Percentiles rank a stretch among this genome's conserved stretches.
These are phyloP conservation scores for Heritiera littoralis DNA, from an alignment of 345 rosid genomes.

Conservation along the genomic window DNA sequence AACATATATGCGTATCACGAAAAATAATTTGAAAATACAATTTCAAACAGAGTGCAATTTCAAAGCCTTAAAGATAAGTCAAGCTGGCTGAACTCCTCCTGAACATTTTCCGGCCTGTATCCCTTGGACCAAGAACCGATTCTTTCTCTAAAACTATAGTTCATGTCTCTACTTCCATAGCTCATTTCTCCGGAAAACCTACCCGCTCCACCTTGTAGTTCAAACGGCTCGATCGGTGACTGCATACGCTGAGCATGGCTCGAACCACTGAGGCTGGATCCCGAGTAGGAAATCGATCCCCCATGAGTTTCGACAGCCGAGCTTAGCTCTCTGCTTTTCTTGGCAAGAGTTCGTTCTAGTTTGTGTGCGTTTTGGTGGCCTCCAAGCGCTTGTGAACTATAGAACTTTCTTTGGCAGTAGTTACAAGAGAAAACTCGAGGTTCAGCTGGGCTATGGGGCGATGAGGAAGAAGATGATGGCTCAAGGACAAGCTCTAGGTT, in stretches of 20 bases:
- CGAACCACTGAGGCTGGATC: slow-evolving; percentile 9
- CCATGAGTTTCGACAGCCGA: slow-evolving; percentile 34
- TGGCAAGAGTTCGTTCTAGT: slow-evolving; percentile 88
- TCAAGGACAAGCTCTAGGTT: slow-evolving; percentile 66
- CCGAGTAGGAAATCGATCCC: slow-evolving; percentile 27
- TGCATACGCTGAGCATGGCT: slow-evolving; percentile 22
- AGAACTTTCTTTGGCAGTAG: slow-evolving; percentile 89
- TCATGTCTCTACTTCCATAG: slow-evolving; percentile 28
- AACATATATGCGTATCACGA: too few relatives aligned
- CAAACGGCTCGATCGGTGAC: slow-evolving; percentile 29
- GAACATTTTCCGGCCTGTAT: slow-evolving; percentile 42
- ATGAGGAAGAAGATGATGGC: slow-evolving; percentile 53
- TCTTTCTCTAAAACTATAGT: slow-evolving; percentile 26
- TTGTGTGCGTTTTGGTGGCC: slow-evolving; percentile 99
- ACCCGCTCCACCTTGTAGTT: slow-evolving; percentile 38
- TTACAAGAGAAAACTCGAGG: slow-evolving; percentile 81
- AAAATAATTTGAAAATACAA: not conserved
- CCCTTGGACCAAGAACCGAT: slow-evolving; percentile 36
- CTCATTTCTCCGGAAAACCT: slow-evolving; percentile 32
- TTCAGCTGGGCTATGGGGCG: slow-evolving; percentile 46
- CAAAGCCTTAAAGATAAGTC: slow-evolving; percentile 75
- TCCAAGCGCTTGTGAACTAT: slow-evolving; percentile 97
- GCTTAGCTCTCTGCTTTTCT: slow-evolving; percentile 64
- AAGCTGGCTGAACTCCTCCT: slow-evolving; percentile 63
- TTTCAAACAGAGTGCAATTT: not conserved